phyloP scores from a whole-genome alignment of 2,329 filamentous ascomycete genomes.

The Achaetomium macrosporum region DNA sequence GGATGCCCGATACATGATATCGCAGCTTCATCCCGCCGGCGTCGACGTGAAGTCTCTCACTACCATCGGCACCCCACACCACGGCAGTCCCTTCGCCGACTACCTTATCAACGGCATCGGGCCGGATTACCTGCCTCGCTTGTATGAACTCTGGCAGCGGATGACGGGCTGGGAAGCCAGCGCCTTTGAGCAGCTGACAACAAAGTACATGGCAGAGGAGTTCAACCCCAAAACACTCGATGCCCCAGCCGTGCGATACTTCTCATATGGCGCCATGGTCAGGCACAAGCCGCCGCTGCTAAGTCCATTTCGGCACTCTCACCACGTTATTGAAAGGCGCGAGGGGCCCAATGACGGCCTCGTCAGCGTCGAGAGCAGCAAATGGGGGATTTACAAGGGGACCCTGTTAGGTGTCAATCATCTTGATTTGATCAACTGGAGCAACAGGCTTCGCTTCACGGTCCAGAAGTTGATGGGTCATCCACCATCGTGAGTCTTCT shows the following conservation, averaged over 20 bases:
- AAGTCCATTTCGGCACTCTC: constrained; percentile 56
- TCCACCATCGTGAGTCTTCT: constrained; percentile 42
- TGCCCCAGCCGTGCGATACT: constrained; percentile 49
- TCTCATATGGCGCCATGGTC: constrained; percentile 55
- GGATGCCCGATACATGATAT: constrained; percentile 61
- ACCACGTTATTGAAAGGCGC: constrained; percentile 41
- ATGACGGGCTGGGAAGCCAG: constrained; percentile 50
- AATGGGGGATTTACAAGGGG: constrained; percentile 59
- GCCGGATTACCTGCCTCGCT: constrained; percentile 45
- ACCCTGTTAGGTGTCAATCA: constrained; percentile 58
- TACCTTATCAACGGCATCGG: constrained; percentile 45
- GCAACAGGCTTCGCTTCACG: constrained; percentile 52
- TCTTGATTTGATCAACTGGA: constrained; percentile 63
- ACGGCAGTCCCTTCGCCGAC: constrained; percentile 52
- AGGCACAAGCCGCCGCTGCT: constrained; percentile 48
- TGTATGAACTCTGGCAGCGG: constrained; percentile 45
- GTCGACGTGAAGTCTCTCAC: constrained; percentile 47
- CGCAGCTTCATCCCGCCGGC: constrained; percentile 43
- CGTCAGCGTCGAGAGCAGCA: constrained; percentile 58
- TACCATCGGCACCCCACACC: constrained; percentile 51
- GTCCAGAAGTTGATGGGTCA: constrained; percentile 49
- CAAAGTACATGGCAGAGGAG: constrained; percentile 48
- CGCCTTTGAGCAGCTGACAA: constrained; percentile 57
- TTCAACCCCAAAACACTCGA: constrained; percentile 57
- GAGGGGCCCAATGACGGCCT: constrained; percentile 62